Conservation (phyloP, 257 asterid species). For the Datura wrightii region DNA sequence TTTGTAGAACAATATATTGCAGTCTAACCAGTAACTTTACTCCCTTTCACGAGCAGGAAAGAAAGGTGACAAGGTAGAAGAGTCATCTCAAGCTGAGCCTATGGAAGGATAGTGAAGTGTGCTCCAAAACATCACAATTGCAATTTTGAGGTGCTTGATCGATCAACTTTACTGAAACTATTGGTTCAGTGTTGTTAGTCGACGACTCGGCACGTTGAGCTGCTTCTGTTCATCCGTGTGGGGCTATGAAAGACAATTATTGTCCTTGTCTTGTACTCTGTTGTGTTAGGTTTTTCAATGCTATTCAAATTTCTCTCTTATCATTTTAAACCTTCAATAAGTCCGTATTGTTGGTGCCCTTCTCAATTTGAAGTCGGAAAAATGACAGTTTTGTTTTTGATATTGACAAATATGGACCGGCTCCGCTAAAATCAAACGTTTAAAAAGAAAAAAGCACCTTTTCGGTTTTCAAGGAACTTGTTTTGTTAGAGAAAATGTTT, state of each 20-base stretch:
- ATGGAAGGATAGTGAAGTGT: slow-evolving; percentile 49
- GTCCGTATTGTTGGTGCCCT: background rate
- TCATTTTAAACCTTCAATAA: slow-evolving; percentile 17
- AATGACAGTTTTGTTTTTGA: background rate
- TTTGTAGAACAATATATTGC: background rate
- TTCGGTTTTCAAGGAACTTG: background rate
- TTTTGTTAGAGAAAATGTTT: background rate
- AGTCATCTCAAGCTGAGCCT: slow-evolving; percentile 50
- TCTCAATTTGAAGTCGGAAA: background rate
- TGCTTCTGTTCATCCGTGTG: slow-evolving; percentile 29
- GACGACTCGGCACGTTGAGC: slow-evolving; percentile 10
- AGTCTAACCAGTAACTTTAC: background rate
- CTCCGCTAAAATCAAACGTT: background rate
- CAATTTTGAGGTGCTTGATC: slow-evolving; percentile 32
- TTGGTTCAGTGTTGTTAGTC: background rate
- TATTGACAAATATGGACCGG: background rate
- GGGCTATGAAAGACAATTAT: slow-evolving; percentile 31
- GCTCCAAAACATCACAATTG: slow-evolving; percentile 27
- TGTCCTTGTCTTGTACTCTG: slow-evolving; percentile 21
- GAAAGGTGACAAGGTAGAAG: slow-evolving; percentile 70
- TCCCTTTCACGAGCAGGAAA: slow-evolving; percentile 51
- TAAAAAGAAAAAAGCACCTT: too few relatives aligned
- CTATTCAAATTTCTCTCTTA: slow-evolving; percentile 13
- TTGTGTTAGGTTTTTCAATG: slow-evolving; percentile 30
- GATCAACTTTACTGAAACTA: slow-evolving; percentile 28